Percentiles rank a stretch among this genome's conserved stretches.
Evolutionary conservation across 257 asterid genomes (phyloP).

Genomic region (Apocynum venetum): DNA sequence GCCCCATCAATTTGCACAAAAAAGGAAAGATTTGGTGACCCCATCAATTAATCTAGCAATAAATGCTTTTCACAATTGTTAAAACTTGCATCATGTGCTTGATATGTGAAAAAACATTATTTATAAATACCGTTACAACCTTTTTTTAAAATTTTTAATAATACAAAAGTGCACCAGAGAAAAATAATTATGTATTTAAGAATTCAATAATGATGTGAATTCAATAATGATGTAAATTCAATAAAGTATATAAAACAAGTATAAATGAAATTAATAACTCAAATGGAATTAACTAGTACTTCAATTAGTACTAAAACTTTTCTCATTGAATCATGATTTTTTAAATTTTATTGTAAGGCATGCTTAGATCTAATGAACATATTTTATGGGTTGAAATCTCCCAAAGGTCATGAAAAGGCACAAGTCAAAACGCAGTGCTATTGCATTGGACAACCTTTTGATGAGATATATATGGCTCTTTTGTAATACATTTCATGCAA

Average conservation of each 20-base stretch:
- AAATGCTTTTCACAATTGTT: neutral
- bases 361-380: neutral
- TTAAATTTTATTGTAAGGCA: neutral
- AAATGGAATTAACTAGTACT: too few relatives aligned
- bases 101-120: neutral
- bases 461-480: too few relatives aligned
- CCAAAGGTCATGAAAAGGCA: neutral
- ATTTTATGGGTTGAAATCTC: neutral
- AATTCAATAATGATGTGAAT: too few relatives aligned
- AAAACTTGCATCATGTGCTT: neutral
- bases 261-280: too few relatives aligned
- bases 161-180: too few relatives aligned
- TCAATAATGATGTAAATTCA: too few relatives aligned
- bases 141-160: too few relatives aligned
- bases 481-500: too few relatives aligned
- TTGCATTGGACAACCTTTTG: neutral
- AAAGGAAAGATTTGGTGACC: constrained; percentile 14
- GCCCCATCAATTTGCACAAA: neutral
- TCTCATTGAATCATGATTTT: too few relatives aligned
- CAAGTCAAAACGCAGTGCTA: neutral
- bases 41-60: constrained; percentile 11
- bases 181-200: too few relatives aligned
- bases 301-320: too few relatives aligned
- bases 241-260: too few relatives aligned
- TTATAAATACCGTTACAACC: neutral